Evolutionary conservation across 345 rosid genomes (phyloP).

Genomic region (Brassica rapa): DNA sequence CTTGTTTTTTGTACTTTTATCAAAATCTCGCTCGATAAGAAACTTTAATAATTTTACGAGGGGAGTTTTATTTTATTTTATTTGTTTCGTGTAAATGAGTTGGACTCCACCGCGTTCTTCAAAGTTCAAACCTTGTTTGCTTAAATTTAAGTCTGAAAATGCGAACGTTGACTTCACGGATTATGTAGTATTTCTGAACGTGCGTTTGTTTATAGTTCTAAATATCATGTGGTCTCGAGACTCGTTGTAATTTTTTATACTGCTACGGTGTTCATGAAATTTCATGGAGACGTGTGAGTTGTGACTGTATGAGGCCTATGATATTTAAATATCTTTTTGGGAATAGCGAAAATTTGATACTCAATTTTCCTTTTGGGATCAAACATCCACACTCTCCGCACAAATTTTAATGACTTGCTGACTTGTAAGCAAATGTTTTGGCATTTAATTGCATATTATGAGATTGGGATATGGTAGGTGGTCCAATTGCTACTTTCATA

Average conservation of each 20-base stretch:
- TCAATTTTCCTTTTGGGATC: constrained; percentile 24
- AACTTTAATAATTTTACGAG: not conserved
- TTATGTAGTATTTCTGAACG: not conserved
- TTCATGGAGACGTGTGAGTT: not conserved
- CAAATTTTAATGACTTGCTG: constrained; percentile 21
- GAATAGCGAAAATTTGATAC: not conserved
- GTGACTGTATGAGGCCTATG: not conserved
- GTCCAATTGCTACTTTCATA: constrained; percentile 19
- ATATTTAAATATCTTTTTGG: not conserved
- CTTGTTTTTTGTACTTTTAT: constrained; percentile 22
- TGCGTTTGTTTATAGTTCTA: not conserved
- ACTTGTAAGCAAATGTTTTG: constrained; percentile 15
- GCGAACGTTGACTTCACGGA: not conserved
- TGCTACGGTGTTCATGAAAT: not conserved
- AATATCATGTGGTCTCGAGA: constrained; percentile 8
- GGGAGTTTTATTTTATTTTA: not conserved
- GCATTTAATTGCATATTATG: constrained; percentile 19
- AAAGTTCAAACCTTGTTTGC: not conserved
- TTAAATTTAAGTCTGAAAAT: not conserved
- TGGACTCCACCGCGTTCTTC: constrained; percentile 16
- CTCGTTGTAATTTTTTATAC: not conserved
- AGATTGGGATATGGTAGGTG: constrained; percentile 22
- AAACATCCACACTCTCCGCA: constrained; percentile 28
- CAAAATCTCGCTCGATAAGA: constrained; percentile 3
- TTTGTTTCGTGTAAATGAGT: constrained; percentile 18